These are phyloP conservation scores for Gonium pectorale DNA, from an alignment of 139 green algal genomes.

Conservation along the genomic window DNA sequence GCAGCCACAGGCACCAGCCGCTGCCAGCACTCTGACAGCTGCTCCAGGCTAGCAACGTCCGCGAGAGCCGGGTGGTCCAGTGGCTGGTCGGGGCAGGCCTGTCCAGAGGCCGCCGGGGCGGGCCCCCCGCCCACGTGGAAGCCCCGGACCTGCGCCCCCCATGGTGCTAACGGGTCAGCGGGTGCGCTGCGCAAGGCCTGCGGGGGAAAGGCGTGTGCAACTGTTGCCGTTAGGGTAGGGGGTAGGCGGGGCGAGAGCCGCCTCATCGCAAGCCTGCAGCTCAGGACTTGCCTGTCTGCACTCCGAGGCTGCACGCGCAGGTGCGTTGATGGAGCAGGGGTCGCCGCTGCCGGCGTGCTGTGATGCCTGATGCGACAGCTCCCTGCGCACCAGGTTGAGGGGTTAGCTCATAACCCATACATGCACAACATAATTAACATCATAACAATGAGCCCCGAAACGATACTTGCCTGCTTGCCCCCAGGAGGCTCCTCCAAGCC, in stretches of 20 bases:
- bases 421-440: neutral
- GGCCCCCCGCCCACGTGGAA: no score
- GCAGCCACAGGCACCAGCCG: neutral
- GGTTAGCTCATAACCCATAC: neutral
- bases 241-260: no score
- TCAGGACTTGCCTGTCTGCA: neutral
- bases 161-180: neutral
- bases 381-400: neutral
- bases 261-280: neutral
- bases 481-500: neutral
- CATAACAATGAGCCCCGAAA: neutral
- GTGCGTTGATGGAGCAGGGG: constrained; percentile 24
- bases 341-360: constrained; percentile 11
- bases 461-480: neutral
- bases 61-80: no score
- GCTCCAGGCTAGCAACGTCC: neutral
- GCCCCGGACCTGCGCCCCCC: no score
- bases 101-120: neutral
- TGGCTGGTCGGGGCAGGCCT: no score
- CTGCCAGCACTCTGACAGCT: neutral
- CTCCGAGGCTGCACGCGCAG: neutral
- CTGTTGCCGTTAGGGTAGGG: no score
- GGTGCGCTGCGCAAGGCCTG: no score
- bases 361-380: neutral
- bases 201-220: neutral